Base-by-base conservation (phyloP, 352 stramenopile genomes). In the Pilasporangium apinafurcum region DNA sequence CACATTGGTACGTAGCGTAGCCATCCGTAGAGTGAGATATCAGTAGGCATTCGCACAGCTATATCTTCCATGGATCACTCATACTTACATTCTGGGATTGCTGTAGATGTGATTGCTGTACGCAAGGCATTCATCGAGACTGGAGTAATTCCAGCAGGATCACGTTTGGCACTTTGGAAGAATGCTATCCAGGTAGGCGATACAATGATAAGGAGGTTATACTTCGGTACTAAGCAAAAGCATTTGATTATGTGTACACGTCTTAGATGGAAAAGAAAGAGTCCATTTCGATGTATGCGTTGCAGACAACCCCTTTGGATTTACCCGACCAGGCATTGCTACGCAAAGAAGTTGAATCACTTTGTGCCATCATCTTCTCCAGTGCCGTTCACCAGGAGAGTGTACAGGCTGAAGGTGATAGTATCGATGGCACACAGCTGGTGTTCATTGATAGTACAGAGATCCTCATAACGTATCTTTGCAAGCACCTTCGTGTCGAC, bases 361-460 rank as follows among this genome's bases (percentile, higher is more conserved):
- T 88, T 35, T 91, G 76, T 31, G 57, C 63, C 5, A 47, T 56
- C 21, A 65, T 92, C 34, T 92, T 90, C 33, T 57, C 68, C 1
- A 86, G 78, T 41, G 51, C 47, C 27, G 45, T 72, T 9, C 78
- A 89, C 26, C 40, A 54, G 10, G 63, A 76, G 41, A 65, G 56
- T 4, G 43, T 83, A 1, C 33, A 51, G 6, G 51, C 61, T 42
- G 45, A 64, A 10, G 60, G 59, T 6, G 56, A 82, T 20, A 65
- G 39, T 2, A 65, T 67, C 34, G 72, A 85, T 37, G 68, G 64
- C 18, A 53, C 69, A 9, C 72, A 73, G 5, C 47, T 92, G 37
- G 54, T 85, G 6, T 87, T 91, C 43, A 84, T 89, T 31, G 77
- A 92, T 49, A 80, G 61, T 31, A 71, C 76, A 18, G 81, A 92